Evolutionary conservation across 805 yeast genomes (phyloP).

Genomic region (Candida maris): DNA sequence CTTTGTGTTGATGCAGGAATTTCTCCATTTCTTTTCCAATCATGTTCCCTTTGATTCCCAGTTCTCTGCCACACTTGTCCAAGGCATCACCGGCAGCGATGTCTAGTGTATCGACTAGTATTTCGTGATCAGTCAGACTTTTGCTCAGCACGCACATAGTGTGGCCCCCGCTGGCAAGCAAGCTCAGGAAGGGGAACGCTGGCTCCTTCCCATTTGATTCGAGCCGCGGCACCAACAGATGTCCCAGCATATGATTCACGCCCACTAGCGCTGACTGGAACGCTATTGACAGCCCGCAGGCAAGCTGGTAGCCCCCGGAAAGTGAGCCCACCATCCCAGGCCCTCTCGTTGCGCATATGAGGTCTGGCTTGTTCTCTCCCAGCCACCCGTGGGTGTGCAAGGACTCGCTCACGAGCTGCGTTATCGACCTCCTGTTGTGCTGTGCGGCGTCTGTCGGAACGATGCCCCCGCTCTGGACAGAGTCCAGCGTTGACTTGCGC

Average conservation of each 20-base stretch:
- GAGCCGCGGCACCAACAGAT: slow-evolving; percentile 65
- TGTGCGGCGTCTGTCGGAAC: slow-evolving; percentile 80
- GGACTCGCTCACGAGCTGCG: slow-evolving; percentile 45
- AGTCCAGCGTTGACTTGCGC: slow-evolving; percentile 61
- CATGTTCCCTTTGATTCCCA: slow-evolving; percentile 80
- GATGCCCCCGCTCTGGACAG: slow-evolving; percentile 72
- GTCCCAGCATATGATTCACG: slow-evolving; percentile 96
- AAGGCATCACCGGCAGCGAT: slow-evolving; percentile 92
- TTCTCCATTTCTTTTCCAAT: slow-evolving; percentile 78
- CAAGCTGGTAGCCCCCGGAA: slow-evolving; percentile 76
- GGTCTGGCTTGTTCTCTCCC: slow-evolving; percentile 45
- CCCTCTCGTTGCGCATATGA: slow-evolving; percentile 88
- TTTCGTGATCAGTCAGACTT: slow-evolving; percentile 61
- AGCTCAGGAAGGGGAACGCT: slow-evolving; percentile 64
- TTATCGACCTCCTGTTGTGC: slow-evolving; percentile 66
- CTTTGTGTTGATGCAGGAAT: slow-evolving; percentile 38
- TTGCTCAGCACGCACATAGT: slow-evolving; percentile 76
- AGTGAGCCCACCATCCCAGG: slow-evolving; percentile 96
- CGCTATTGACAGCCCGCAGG: slow-evolving; percentile 79
- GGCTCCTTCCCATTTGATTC: slow-evolving; percentile 42
- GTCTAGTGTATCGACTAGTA: slow-evolving; percentile 73
- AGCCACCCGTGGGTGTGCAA: slow-evolving; percentile 37
- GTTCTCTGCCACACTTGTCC: slow-evolving; percentile 85
- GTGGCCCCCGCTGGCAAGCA: slow-evolving; percentile 91
- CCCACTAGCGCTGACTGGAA: slow-evolving; percentile 79